A percentile compares a stretch with the other conserved stretches of the same genome.
Evolutionary conservation across 2,329 filamentous ascomycete genomes (phyloP).

Genomic region (Sphaerulina musiva): DNA sequence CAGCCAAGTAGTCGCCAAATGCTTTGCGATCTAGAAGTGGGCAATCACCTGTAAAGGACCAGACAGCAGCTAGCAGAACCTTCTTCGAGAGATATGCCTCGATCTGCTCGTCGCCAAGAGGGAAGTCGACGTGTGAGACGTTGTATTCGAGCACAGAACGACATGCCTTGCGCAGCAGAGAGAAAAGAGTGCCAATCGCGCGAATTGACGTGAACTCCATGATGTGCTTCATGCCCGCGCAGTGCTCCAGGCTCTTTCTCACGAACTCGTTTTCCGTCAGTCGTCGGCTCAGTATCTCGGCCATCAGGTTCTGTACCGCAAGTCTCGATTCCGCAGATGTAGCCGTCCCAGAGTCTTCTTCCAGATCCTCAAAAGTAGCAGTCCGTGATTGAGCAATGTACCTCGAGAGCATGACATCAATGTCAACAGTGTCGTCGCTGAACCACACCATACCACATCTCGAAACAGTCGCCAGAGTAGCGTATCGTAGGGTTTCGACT

Average conservation of each 20-base stretch:
- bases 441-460: slow-evolving; percentile 99
- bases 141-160: slow-evolving; percentile 95
- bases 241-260: slow-evolving; percentile 66
- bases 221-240: slow-evolving; percentile 79
- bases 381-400: slow-evolving; percentile 79
- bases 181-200: slow-evolving; percentile 88
- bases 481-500: slow-evolving; percentile 95
- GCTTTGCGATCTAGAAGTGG: slow-evolving; percentile 77
- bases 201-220: slow-evolving; percentile 96
- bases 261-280: slow-evolving; percentile 77
- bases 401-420: slow-evolving; percentile 85
- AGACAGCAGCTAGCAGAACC: slow-evolving; percentile 82
- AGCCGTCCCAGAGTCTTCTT: slow-evolving; percentile 79
- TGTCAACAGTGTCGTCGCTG: slow-evolving; percentile 92
- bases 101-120: slow-evolving; percentile 80
- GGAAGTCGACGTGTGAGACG: slow-evolving; percentile 86
- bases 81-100: slow-evolving; percentile 91
- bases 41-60: slow-evolving; percentile 94
- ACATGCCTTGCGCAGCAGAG: slow-evolving; percentile 87
- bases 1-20: slow-evolving; percentile 79
- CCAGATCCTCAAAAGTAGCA: slow-evolving; percentile 85
- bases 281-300: slow-evolving; percentile 68
- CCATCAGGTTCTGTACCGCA: slow-evolving; percentile 72
- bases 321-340: slow-evolving; percentile 49
- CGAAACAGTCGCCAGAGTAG: slow-evolving; percentile 96